These are phyloP conservation scores for Xylariaceae sp. DNA, from an alignment of 2,329 filamentous ascomycete species.

Conservation along the genomic window DNA sequence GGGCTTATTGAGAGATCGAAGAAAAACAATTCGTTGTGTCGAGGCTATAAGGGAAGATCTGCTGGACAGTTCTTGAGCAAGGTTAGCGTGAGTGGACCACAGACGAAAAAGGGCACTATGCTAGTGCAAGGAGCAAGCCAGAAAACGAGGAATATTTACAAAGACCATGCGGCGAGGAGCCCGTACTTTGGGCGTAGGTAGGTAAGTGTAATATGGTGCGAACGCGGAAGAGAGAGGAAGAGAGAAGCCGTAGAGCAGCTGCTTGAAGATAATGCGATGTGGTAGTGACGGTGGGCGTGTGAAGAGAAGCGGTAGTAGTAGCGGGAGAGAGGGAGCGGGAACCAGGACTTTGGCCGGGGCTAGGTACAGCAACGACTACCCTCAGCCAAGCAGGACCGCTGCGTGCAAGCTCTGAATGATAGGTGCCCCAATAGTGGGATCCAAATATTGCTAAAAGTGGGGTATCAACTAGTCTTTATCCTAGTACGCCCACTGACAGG, in stretches of 20 bases:
- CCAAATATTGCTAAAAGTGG: slow-evolving; percentile 42
- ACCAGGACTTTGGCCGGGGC: slow-evolving; percentile 26
- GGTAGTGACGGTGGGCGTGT: slow-evolving; percentile 31
- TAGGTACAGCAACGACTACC: slow-evolving; percentile 20
- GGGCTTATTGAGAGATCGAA: neutral
- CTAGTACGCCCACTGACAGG: slow-evolving; percentile 28
- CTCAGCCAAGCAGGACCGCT: slow-evolving; percentile 35
- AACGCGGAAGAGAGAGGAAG: slow-evolving; percentile 2
- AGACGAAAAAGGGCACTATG: slow-evolving; percentile 1
- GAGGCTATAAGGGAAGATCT: slow-evolving; percentile 24
- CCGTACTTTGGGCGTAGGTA: neutral
- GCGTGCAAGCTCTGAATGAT: slow-evolving; percentile 38
- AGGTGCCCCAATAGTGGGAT: slow-evolving; percentile 41
- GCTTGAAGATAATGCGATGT: slow-evolving; percentile 12
- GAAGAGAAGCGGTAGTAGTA: slow-evolving; percentile 30
- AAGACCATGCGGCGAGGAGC: slow-evolving; percentile 12
- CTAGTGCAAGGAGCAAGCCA: slow-evolving; percentile 4
- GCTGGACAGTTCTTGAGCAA: slow-evolving; percentile 27
- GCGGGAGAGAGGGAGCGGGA: slow-evolving; percentile 28
- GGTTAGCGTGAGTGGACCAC: slow-evolving; percentile 28
- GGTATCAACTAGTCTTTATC: slow-evolving; percentile 23
- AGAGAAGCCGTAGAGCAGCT: slow-evolving; percentile 15
- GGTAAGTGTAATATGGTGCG: neutral
- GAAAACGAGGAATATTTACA: slow-evolving; percentile 20
- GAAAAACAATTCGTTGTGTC: slow-evolving; percentile 6